Evolutionary conservation across 2,329 filamentous ascomycete species (phyloP).

Genomic region (Colletotrichum cereale): DNA sequence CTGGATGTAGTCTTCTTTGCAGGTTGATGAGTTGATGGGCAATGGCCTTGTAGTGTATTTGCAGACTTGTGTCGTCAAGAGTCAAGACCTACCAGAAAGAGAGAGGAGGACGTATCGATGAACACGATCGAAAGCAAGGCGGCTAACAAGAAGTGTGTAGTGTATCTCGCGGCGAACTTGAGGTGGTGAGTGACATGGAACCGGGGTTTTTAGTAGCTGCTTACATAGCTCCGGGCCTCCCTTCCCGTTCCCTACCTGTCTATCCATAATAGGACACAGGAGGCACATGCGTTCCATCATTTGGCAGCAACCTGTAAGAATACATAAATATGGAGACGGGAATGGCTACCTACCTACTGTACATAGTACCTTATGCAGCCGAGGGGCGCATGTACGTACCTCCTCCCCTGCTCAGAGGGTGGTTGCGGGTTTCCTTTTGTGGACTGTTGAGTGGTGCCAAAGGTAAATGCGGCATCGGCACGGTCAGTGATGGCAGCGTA

Average conservation of each 20-base stretch:
- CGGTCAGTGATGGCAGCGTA: conserved; percentile 2
- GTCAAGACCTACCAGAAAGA: background rate
- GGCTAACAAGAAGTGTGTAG: background rate
- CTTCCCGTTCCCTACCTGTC: conserved; percentile 17
- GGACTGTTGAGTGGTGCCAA: conserved; percentile 10
- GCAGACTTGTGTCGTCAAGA: background rate
- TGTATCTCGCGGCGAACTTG: background rate
- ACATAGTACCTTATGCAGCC: background rate
- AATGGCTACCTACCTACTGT: background rate
- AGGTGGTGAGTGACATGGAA: background rate
- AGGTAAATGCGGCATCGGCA: background rate
- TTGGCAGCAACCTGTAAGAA: background rate
- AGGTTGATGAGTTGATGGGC: background rate
- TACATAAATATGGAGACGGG: conserved; percentile 11
- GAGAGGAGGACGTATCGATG: background rate
- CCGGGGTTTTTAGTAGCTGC: conserved; percentile 1
- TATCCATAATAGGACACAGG: conserved; percentile 9
- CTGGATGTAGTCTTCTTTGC: background rate
- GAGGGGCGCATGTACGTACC: conserved; percentile 15
- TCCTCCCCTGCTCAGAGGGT: conserved; percentile 11
- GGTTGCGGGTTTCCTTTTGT: background rate
- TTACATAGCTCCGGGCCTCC: conserved; percentile 30
- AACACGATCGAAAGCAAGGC: background rate
- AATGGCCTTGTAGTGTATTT: background rate
- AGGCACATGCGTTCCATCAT: conserved; percentile 9